Conservation (phyloP, 1,284 basidiomycete species). For the Apiotrichum brassicae region DNA sequence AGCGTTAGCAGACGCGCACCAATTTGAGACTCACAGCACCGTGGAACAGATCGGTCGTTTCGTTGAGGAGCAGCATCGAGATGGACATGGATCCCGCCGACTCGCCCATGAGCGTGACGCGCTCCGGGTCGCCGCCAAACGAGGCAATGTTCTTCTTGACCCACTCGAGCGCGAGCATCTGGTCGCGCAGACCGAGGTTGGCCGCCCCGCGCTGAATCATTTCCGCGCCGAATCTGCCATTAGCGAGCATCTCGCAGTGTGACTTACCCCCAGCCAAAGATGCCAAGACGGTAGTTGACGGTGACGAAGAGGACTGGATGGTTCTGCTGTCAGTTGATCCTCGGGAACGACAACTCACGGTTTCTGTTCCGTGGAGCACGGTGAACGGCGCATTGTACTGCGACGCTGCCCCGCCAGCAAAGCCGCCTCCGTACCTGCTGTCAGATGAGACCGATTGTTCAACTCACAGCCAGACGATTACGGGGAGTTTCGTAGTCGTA, state of each 20-base stretch:
- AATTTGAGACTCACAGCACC: constrained; percentile 46
- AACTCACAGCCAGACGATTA: constrained; percentile 18
- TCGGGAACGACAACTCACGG: too few relatives aligned
- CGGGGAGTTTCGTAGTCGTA: too few relatives aligned
- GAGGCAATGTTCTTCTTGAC: constrained; percentile 48
- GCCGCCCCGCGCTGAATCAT: constrained; percentile 33
- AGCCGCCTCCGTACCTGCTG: constrained; percentile 38
- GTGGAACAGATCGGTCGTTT: constrained; percentile 36
- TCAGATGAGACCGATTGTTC: neutral
- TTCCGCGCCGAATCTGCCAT: constrained; percentile 25
- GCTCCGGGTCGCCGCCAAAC: constrained; percentile 50
- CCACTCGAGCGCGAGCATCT: constrained; percentile 50
- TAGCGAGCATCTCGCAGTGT: too few relatives aligned
- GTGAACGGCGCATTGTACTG: constrained; percentile 22
- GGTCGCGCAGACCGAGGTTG: constrained; percentile 48
- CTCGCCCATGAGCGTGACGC: constrained; percentile 44
- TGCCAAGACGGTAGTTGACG: constrained; percentile 49
- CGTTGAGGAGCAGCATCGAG: constrained; percentile 32
- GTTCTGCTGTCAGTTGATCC: constrained; percentile 11
- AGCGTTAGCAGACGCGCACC: constrained; percentile 23
- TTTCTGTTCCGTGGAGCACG: constrained; percentile 7
- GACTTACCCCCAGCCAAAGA: constrained; percentile 45
- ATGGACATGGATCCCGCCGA: constrained; percentile 43
- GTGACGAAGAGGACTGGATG: constrained; percentile 47
- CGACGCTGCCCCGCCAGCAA: constrained; percentile 18